Percentiles rank a stretch among this genome's conserved stretches.
These are phyloP conservation scores for Meira miltonrushii DNA, from an alignment of 1,284 basidiomycete species.

Conservation along the genomic window DNA sequence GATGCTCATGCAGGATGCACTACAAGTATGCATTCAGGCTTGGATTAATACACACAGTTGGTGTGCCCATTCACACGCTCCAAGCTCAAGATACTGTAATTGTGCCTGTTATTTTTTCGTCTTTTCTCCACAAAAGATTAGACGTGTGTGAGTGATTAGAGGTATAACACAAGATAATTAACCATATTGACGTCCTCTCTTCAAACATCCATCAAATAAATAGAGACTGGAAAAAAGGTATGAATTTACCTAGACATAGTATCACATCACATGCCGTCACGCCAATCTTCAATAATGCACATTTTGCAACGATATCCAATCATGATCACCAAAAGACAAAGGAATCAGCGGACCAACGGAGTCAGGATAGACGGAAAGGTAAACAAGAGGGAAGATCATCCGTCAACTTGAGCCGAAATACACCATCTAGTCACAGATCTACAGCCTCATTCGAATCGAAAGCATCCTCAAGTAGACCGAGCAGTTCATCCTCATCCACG, in stretches of 20 bases:
- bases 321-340: background rate
- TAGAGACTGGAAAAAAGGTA: slow-evolving; percentile 5
- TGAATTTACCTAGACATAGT: slow-evolving; percentile 39
- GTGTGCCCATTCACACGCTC: too few species aligned
- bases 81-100: too few species aligned
- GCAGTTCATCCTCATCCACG: slow-evolving; percentile 1
- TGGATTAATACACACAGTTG: too few species aligned
- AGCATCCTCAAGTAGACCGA: background rate
- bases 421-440: background rate
- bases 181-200: background rate
- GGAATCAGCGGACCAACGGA: background rate
- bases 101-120: too few species aligned
- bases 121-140: too few species aligned
- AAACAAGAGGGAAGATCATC: too few species aligned
- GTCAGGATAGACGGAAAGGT: background rate
- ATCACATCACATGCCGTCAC: slow-evolving; percentile 30
- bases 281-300: slow-evolving; percentile 29
- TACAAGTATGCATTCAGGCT: too few species aligned
- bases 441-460: background rate
- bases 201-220: too few species aligned
- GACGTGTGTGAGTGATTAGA: too few species aligned
- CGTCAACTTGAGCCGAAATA: too few species aligned
- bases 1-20: too few species aligned
- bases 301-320: slow-evolving; percentile 23
- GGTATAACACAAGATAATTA: too few species aligned